Evolutionary conservation across 768 basidiomycete genomes (phyloP), one percentile per base, ranked within the genome.

Genomic region (Leccinum barrowsii): DNA sequence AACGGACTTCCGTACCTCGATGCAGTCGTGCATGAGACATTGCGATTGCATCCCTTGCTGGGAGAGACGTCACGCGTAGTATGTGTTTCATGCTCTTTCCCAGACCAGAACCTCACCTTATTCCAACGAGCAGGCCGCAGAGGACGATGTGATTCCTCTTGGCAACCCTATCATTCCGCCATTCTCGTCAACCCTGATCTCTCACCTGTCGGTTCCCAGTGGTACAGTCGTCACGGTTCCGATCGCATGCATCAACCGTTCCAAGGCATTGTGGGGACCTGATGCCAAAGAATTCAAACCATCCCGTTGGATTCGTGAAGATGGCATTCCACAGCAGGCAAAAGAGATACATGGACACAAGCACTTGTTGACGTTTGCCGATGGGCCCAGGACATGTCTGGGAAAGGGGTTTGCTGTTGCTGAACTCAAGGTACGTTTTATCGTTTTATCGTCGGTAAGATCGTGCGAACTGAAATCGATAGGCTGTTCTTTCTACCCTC

Each of bases 61-160:
- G 48, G 54, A 4, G 70, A 75, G 28, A 17, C 62, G 8, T 19
- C 59, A 0, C 60, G 58, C 8, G 17, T 66, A 5, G 65, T 63
- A 53, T 12, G 65, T 52, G 17, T 47, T 10, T 34, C 24, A 3
- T 7, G 10, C 48, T 24, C 7, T 28, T 4, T 1, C 24, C 10
- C 3, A 30, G 7, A n/a, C 35, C 47, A 21, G 2, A 11, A 1
- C 35, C 3, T 44, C 24, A 30, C 17, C 21, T n/a, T 13, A 19
- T 22, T 26, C 5, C 11, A 19, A 15, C 21, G 80, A 24, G 46
- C 59, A 84, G 78, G 79, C 82, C 0, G 64, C 67, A 1, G 71
- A 79, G 58, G 85, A 87, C 64, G 82, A 85, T 58, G 65, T 83
- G 0, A 76, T 90, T 7, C 87, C 86, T 0, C 75, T 89, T 6